These are phyloP conservation scores for Microthlaspi erraticum DNA, from an alignment of 345 rosid genomes.

Conservation along the genomic window DNA sequence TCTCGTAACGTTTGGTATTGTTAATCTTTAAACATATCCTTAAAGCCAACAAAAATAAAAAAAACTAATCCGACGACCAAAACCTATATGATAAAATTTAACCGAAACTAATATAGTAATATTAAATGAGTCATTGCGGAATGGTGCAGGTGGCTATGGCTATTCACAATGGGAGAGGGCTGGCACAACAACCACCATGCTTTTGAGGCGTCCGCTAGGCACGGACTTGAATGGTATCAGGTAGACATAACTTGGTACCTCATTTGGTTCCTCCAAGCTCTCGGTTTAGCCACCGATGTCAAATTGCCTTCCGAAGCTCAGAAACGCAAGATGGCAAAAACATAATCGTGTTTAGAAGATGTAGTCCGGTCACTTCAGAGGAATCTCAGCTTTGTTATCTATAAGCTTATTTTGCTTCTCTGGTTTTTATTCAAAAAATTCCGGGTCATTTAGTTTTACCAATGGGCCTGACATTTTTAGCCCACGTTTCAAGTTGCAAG, in stretches of 20 bases:
- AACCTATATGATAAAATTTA: background rate
- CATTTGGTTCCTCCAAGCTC: slow-evolving; percentile 57
- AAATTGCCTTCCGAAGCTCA: slow-evolving; percentile 66
- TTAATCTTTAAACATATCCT: no score
- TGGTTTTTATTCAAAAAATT: no score
- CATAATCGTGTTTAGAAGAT: slow-evolving; percentile 59
- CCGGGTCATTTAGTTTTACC: no score
- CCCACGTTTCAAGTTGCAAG: background rate
- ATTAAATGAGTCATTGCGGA: background rate
- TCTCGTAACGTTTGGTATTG: slow-evolving; percentile 84
- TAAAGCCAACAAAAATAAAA: no score
- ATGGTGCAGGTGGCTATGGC: slow-evolving; percentile 73
- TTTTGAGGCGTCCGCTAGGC: slow-evolving; percentile 75
- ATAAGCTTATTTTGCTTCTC: no score
- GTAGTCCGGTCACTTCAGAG: slow-evolving; percentile 67
- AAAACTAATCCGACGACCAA: no score
- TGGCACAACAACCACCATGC: slow-evolving; percentile 98
- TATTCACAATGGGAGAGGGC: slow-evolving; percentile 84
- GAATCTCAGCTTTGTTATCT: slow-evolving; percentile 45
- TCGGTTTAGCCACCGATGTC: slow-evolving; percentile 77
- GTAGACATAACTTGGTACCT: slow-evolving; percentile 83
- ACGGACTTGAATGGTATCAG: slow-evolving; percentile 92
- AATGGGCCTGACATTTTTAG: background rate
- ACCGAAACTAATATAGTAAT: background rate
- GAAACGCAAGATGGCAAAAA: slow-evolving; percentile 65